Base-by-base conservation (phyloP, 176 grass and related monocot genomes). In the Lolium multiflorum region DNA sequence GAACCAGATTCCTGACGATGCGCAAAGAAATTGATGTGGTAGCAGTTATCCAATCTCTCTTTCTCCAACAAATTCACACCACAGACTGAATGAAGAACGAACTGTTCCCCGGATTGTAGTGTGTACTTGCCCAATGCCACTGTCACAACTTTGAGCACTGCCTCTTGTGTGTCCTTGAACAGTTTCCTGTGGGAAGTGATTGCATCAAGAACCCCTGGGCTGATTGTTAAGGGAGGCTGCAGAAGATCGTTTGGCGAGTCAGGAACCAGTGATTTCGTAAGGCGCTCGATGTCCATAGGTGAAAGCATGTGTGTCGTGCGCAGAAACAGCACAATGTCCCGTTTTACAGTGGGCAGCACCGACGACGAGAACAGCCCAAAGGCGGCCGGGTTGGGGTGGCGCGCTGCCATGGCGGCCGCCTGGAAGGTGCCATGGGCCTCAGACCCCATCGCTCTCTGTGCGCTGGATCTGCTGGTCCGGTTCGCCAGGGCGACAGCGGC, bases 1-100 rank as follows among this genome's bases (percentile, higher is more conserved):
- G 61, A 70, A 79, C 37, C 75, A 79, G 84, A 86, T 49, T n/a
- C 49, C 10, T 6, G 3, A 11, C 43, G 38, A 17, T 35, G 46
- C 0, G 84, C 75, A 64, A 79, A 54, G 84, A 86, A 86, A 60
- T 86, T 86, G 50, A 86, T 71, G 75, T 86, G 75, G 22, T 79
- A 86, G 15, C 16, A 71, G 11, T 79, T 69, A 44, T 47, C 9
- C 7, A 35, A 24, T 1, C 76, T 39, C 50, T 70, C 21, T 51
- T 63, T 18, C 9, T 57, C 11, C 7, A 85, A 74, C 10, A 79
- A 50, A 79, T 39, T 70, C 26, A 24, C 16, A 8, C 75, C 84
- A 59, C 84, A 86, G 16, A 86, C 75, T 6, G 63, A 86, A 28
- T 86, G 84, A 47, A 86, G 84, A 17, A 10, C 44, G 11, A 79